Conservation (phyloP, 495 filamentous ascomycete genomes). For the Neurospora sp. region DNA sequence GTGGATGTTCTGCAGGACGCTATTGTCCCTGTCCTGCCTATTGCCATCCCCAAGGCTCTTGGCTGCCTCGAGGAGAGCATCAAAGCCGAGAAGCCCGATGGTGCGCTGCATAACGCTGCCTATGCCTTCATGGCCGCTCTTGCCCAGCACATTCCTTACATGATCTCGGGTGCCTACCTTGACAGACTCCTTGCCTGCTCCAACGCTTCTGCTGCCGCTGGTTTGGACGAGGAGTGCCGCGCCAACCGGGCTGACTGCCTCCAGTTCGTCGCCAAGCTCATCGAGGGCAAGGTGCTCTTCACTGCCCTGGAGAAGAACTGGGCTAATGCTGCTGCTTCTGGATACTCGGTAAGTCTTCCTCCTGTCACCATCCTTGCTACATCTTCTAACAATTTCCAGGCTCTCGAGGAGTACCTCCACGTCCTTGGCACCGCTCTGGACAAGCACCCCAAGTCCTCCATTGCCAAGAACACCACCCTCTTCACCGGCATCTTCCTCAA, state of each 20-base stretch:
- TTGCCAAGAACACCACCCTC: conserved; percentile 56
- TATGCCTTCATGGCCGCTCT: conserved; percentile 70
- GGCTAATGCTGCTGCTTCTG: conserved; percentile 46
- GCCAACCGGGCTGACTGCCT: conserved; percentile 60
- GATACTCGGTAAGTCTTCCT: conserved; percentile 43
- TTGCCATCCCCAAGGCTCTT: conserved; percentile 59
- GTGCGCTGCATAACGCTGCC: conserved; percentile 65
- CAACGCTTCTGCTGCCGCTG: conserved; percentile 54
- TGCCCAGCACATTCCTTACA: conserved; percentile 74
- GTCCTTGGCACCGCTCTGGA: conserved; percentile 59
- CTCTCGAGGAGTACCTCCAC: conserved; percentile 55
- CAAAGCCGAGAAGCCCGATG: conserved; percentile 38
- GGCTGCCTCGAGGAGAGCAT: conserved; percentile 56
- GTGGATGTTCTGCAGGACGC: conserved; percentile 77
- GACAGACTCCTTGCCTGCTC: conserved; percentile 59
- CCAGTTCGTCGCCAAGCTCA: conserved; percentile 57
- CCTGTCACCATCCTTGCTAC: not conserved
- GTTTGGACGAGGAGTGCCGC: conserved; percentile 43
- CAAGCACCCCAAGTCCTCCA: conserved; percentile 61
- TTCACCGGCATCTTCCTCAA: conserved; percentile 63
- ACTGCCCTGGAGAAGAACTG: conserved; percentile 61
- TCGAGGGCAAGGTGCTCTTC: conserved; percentile 58
- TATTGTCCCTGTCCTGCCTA: conserved; percentile 73
- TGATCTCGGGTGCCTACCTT: conserved; percentile 65
- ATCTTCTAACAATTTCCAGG: conserved; percentile 24